These are phyloP conservation scores for Pythium pyrilobum DNA, from an alignment of 352 stramenopile genomes.

Conservation along the genomic window DNA sequence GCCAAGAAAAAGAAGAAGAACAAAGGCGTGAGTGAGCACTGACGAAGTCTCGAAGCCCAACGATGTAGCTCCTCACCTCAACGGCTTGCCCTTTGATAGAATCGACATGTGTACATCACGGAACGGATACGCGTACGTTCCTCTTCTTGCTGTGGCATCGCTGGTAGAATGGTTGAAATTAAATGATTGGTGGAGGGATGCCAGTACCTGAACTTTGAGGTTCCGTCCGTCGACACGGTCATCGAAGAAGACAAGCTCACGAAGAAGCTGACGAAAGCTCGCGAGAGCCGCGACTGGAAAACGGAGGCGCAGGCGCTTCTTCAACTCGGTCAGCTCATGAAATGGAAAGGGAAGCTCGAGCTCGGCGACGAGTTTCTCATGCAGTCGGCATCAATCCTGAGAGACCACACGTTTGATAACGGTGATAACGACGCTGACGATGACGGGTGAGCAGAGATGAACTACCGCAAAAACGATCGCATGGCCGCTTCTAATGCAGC, in stretches of 20 bases:
- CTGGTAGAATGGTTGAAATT: no score
- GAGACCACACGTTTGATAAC: conserved; percentile 45
- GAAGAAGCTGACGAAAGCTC: conserved; percentile 44
- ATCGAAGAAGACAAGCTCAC: conserved; percentile 68
- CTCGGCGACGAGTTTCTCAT: conserved; percentile 43
- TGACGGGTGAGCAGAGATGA: not conserved
- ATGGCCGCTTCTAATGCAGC: conserved; percentile 6
- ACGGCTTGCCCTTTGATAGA: conserved; percentile 18
- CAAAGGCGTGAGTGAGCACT: conserved; percentile 9
- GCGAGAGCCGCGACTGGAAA: conserved; percentile 50
- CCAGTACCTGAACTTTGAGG: conserved; percentile 64
- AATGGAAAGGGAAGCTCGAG: conserved; percentile 53
- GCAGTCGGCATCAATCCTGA: conserved; percentile 46
- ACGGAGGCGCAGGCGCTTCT: conserved; percentile 52
- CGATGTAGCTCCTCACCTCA: not conserved
- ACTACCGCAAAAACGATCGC: not conserved
- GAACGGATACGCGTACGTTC: conserved; percentile 53
- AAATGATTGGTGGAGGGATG: not conserved
- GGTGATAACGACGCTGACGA: conserved; percentile 19
- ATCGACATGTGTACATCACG: conserved; percentile 73
- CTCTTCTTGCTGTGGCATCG: no score
- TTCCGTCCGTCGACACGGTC: conserved; percentile 63
- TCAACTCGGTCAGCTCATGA: conserved; percentile 71
- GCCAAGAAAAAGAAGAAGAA: conserved; percentile 22
- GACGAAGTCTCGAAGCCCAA: not conserved